These are phyloP conservation scores for Nicotiana benthamiana DNA, from an alignment of 257 asterid genomes.

Conservation along the genomic window DNA sequence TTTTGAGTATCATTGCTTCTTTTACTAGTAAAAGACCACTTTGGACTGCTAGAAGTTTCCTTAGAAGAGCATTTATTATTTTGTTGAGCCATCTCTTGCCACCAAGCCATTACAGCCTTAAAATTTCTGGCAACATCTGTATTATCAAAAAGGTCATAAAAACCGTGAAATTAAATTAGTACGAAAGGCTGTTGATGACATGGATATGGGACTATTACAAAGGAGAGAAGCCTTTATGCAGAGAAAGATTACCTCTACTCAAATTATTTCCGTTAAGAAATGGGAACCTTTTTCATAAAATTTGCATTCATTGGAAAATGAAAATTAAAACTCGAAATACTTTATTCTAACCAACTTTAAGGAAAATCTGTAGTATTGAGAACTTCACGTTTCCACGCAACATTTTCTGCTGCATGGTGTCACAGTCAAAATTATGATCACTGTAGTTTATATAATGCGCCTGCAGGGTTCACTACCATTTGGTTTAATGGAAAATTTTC, in stretches of 20 bases:
- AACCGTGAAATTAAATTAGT: background rate
- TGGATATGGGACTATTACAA: background rate
- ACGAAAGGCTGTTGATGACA: background rate
- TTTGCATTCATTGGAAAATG: background rate
- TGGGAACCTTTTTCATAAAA: background rate
- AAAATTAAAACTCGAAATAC: background rate
- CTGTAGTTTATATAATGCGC: background rate
- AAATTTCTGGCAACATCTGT: slow-evolving; percentile 66
- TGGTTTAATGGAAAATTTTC: background rate
- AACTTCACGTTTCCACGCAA: background rate
- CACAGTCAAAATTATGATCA: background rate
- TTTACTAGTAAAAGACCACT: slow-evolving; percentile 26
- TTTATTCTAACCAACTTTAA: background rate
- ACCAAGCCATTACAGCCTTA: slow-evolving; percentile 91
- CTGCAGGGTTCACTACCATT: background rate
- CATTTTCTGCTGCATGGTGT: background rate
- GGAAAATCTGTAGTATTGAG: background rate
- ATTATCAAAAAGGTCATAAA: slow-evolving; percentile 3
- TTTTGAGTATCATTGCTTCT: slow-evolving; percentile 33
- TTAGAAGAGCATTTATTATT: slow-evolving; percentile 48
- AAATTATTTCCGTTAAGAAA: background rate
- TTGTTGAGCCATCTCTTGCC: slow-evolving; percentile 97
- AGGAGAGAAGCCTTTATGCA: background rate
- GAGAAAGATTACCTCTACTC: background rate
- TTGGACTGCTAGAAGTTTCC: slow-evolving; percentile 22